Evolutionary conservation across 345 rosid genomes (phyloP).

Genomic region (Xanthoceras sorbifolium): DNA sequence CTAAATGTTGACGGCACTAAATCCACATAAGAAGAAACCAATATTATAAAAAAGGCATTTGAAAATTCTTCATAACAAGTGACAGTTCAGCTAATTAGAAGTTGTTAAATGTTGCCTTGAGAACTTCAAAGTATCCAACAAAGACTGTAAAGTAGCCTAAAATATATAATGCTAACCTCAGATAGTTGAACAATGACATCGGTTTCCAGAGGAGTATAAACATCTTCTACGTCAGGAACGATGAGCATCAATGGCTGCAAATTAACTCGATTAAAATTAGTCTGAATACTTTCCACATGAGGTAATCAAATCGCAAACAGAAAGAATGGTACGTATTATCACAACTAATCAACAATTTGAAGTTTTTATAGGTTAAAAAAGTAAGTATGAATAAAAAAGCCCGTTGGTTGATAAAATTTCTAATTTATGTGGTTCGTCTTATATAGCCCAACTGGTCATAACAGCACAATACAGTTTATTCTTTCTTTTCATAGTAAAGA

Average conservation of each 20-base stretch:
- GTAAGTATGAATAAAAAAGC: neutral
- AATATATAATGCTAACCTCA: constrained; percentile 57
- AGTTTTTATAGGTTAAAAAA: neutral
- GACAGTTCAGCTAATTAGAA: constrained; percentile 13
- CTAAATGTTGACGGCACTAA: constrained; percentile 94
- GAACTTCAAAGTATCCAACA: constrained; percentile 7
- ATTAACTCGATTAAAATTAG: constrained; percentile 25
- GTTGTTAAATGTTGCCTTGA: neutral
- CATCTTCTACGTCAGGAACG: constrained; percentile 97
- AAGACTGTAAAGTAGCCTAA: constrained; percentile 11
- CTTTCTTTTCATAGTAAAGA: neutral
- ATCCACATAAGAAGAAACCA: constrained; percentile 25
- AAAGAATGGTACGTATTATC: neutral
- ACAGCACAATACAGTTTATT: neutral
- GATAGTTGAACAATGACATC: constrained; percentile 91
- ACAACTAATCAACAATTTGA: constrained; percentile 5
- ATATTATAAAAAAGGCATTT: constrained; percentile 12
- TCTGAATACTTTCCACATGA: constrained; percentile 4
- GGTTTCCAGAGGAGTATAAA: constrained; percentile 88
- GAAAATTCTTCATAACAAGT: constrained; percentile 2
- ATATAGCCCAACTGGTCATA: neutral
- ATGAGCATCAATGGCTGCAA: constrained; percentile 97
- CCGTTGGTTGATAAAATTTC: neutral
- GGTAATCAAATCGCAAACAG: neutral
- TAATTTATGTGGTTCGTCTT: neutral